A percentile compares a stretch with the other conserved stretches of the same genome.
These are phyloP conservation scores for Sporothrix protearum DNA, from an alignment of 2,329 filamentous ascomycete genomes.

Conservation along the genomic window DNA sequence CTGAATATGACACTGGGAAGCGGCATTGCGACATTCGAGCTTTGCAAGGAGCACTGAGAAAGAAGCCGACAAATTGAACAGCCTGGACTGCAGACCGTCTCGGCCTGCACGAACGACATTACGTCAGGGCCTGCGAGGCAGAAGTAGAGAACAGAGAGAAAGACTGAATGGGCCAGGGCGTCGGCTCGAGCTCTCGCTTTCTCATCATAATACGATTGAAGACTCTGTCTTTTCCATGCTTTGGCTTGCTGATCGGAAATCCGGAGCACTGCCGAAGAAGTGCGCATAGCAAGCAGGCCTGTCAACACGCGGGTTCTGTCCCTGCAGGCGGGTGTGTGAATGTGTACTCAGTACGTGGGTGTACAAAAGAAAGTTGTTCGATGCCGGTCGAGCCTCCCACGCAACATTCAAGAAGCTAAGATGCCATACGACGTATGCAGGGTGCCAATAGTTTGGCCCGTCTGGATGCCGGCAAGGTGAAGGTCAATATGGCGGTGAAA, in stretches of 20 bases:
- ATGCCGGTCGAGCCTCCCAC: background rate
- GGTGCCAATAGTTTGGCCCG: background rate
- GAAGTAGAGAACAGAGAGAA: background rate
- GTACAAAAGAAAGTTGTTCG: background rate
- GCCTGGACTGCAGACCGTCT: background rate
- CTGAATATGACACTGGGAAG: background rate
- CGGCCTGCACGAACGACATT: background rate
- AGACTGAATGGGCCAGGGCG: background rate
- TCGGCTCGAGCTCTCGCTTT: background rate
- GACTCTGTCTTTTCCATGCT: background rate
- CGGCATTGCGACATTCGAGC: background rate
- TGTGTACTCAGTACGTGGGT: background rate
- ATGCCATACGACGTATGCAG: slow-evolving; percentile 3
- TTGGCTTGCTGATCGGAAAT: slow-evolving; percentile 10
- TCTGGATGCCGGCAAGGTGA: slow-evolving; percentile 5
- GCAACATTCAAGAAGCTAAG: background rate
- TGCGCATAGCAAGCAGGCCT: background rate
- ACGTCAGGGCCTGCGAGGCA: background rate
- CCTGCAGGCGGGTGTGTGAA: background rate
- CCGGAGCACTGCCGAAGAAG: slow-evolving; percentile 14
- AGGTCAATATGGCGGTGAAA: slow-evolving; percentile 1
- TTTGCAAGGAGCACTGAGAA: background rate
- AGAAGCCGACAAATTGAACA: background rate
- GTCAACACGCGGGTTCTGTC: background rate
- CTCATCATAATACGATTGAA: background rate